Conservation (phyloP, 1,284 basidiomycete genomes). For the Cryptococcus sp. region DNA sequence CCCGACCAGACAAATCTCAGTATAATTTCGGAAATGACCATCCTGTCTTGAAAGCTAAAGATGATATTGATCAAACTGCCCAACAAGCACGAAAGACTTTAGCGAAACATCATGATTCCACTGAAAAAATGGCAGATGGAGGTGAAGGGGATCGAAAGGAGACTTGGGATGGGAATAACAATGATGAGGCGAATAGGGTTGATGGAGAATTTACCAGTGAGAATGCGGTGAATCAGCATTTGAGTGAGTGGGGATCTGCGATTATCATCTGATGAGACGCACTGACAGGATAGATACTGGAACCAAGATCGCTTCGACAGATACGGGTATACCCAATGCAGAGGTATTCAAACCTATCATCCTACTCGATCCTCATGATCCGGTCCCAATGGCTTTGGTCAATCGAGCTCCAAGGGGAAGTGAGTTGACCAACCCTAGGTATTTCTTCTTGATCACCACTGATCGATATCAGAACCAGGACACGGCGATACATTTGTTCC, state of each 20-base stretch:
- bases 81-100: constrained; percentile 14
- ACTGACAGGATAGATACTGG: constrained; percentile 12
- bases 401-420: constrained; percentile 62
- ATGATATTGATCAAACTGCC: constrained; percentile 16
- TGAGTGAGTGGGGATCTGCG: constrained; percentile 12
- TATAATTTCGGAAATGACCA: constrained; percentile 24
- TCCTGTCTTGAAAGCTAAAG: constrained; percentile 16
- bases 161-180: constrained; percentile 11
- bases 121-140: constrained; percentile 4
- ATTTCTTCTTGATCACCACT: neutral
- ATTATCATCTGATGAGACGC: neutral
- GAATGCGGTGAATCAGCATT: constrained; percentile 13
- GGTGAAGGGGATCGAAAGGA: constrained; percentile 5
- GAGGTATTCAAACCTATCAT: constrained; percentile 51
- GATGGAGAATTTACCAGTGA: constrained; percentile 7
- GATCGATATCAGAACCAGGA: constrained; percentile 14
- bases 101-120: constrained; percentile 17
- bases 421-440: constrained; percentile 13
- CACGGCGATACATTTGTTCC: constrained; percentile 46
- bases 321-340: constrained; percentile 13
- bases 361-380: constrained; percentile 55
- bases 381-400: constrained; percentile 65
- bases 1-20: neutral
- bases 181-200: constrained; percentile 16
- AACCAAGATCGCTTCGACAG: constrained; percentile 11